Base-by-base conservation (phyloP, 2,329 filamentous ascomycete species). In the Tolypocladium sp. region DNA sequence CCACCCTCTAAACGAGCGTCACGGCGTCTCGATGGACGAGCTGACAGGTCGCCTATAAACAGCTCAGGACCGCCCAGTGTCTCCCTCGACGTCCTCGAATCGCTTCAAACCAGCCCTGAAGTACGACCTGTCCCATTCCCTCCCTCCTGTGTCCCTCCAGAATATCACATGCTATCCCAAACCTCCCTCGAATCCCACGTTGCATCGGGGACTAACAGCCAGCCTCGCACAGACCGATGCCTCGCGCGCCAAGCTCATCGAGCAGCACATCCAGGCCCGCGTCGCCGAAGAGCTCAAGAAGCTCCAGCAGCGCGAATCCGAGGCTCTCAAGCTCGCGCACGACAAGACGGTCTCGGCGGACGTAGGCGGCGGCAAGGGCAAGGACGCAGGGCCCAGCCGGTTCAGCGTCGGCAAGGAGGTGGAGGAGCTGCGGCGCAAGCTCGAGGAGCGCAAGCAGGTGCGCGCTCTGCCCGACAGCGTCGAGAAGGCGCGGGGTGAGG, bases 251-350 rank as follows among this genome's bases (percentile, higher is more conserved):
- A 90, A 90, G 76, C 81, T 87, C 70, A 79, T 91, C 73, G 93
- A 97, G 77, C 85, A 94, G 63, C 88, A 93, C 68, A 87, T 96
- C 74, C 92, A 97, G 79, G 79, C 85, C 71, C 92, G 93, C 74
- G 91, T 97, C 62, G 85, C 88, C 68, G 82, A 86, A 68, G 92
- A 97, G 77, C 90, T 97, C 65, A 86, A 88, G 74, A 87, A 87
- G 67, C 85, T 96, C 64, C 87, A 87, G 71, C 81, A 85, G 63
- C 79, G 87, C 67, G 88, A 93, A 72, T 76, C 84, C 64, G 81
- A 86, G 56, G 84, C 86, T 60, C 86, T 96, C 63, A 79, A 82
- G 65, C 78, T 85, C 60, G 83, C 90, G 61, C 84, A 88, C 69
- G 84, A 89, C 62, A 85, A 86, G 66, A 76, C 87, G 62, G 78